Percentiles rank a stretch among this genome's conserved stretches.
Evolutionary conservation across 306 rosid species (phyloP).

Genomic region (Vigna unguiculata): DNA sequence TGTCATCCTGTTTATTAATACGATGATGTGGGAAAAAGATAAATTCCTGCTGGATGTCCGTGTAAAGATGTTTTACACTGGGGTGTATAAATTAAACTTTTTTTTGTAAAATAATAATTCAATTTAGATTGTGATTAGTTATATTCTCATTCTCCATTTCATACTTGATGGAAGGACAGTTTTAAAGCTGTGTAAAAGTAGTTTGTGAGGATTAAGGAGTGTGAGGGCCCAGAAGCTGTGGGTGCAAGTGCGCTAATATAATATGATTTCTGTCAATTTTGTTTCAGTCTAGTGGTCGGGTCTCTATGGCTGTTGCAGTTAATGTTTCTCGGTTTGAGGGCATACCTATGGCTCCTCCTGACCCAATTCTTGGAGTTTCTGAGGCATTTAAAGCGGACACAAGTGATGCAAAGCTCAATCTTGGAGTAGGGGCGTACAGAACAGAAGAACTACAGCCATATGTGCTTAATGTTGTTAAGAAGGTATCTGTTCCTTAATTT

Average conservation of each 20-base stretch:
- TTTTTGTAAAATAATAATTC: background rate
- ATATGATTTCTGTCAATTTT: slow-evolving; percentile 18
- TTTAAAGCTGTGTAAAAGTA: background rate
- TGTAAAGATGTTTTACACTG: background rate
- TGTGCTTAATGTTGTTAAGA: slow-evolving; percentile 91
- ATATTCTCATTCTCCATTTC: slow-evolving; percentile 5
- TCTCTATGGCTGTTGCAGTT: slow-evolving; percentile 73
- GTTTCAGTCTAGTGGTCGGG: slow-evolving; percentile 69
- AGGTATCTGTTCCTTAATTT: slow-evolving; percentile 56
- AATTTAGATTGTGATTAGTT: background rate
- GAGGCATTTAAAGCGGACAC: slow-evolving; percentile 91
- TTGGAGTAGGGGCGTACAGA: slow-evolving; percentile 97
- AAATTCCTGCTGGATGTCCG: background rate
- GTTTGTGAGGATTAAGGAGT: slow-evolving; percentile 6
- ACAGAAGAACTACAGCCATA: slow-evolving; percentile 91
- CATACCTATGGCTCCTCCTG: slow-evolving; percentile 94
- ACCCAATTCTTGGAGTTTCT: slow-evolving; percentile 99
- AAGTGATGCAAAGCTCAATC: slow-evolving; percentile 77
- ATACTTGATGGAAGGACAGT: background rate
- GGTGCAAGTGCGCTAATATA: background rate
- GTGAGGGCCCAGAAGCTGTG: background rate
- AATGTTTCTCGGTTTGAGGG: slow-evolving; percentile 90
- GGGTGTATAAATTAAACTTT: background rate
- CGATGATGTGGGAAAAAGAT: background rate
- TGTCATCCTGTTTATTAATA: background rate